Evolutionary conservation across 2,329 filamentous ascomycete genomes (phyloP).

Genomic region (Beauveria brongniartii): DNA sequence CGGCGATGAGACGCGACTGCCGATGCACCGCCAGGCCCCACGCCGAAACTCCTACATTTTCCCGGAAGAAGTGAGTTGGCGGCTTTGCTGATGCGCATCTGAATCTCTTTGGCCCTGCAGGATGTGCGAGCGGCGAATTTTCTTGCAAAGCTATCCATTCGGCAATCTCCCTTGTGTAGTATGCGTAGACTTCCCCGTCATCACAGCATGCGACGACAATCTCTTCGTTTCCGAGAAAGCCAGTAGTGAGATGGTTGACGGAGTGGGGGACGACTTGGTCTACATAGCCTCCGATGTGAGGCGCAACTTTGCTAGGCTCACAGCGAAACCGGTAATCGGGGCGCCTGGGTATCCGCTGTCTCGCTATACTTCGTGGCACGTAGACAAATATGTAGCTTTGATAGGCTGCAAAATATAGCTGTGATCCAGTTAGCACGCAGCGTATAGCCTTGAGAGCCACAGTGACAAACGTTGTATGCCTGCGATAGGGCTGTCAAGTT

Average conservation of each 20-base stretch:
- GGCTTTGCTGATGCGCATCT: not conserved
- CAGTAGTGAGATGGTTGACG: slow-evolving; percentile 62
- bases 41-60: slow-evolving; percentile 69
- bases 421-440: slow-evolving; percentile 8
- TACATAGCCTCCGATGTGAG: slow-evolving; percentile 42
- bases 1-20: slow-evolving; percentile 74
- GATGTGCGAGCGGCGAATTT: not conserved
- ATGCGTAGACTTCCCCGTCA: slow-evolving; percentile 67
- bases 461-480: slow-evolving; percentile 39
- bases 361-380: slow-evolving; percentile 36
- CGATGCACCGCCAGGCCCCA: slow-evolving; percentile 86
- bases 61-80: slow-evolving; percentile 55
- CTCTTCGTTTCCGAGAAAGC: slow-evolving; percentile 61
- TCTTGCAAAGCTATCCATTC: slow-evolving; percentile 31
- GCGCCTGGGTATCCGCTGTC: slow-evolving; percentile 38
- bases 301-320: slow-evolving; percentile 30
- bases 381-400: slow-evolving; percentile 50
- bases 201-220: slow-evolving; percentile 61
- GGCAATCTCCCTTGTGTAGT: slow-evolving; percentile 50
- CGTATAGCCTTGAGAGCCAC: not conserved
- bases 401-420: slow-evolving; percentile 56
- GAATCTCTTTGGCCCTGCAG: not conserved
- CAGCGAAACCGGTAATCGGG: slow-evolving; percentile 45
- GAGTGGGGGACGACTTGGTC: slow-evolving; percentile 46
- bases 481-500: slow-evolving; percentile 54